Evolutionary conservation across 345 rosid species (phyloP), one percentile per base, ranked within the genome.

Genomic region (Combretum micranthum): DNA sequence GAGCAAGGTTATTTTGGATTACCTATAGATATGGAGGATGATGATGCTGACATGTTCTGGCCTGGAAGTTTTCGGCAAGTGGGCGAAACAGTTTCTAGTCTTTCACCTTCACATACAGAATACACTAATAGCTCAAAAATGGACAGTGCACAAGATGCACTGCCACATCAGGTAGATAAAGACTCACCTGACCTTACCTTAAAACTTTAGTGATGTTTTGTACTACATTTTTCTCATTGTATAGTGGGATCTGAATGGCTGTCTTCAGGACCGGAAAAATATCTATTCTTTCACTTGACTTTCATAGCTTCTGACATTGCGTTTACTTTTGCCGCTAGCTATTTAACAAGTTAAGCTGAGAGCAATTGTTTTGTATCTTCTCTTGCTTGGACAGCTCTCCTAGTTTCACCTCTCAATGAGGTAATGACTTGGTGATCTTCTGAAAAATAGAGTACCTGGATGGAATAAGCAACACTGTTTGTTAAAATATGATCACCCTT

Each of bases 51-150:
- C 55, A 70, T 74, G 61, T 76, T 66, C 46, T 88, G 98, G 98
- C 98, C 95, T 0, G 98, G 98, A 52, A 91, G 98, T 59, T 91
- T 86, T 45, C 66, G 98, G 51, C 97, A 77, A 66, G 83, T 74
- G 11, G 73, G 69, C 5, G 76, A 50, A 44, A 74, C 67, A 57
- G 70, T 52, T 60, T 59, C 39, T 7, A 32, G 39, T 32, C 39
- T 32, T 32, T 32, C 39, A 5, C 39, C 39, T 4, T 32, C 39
- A 32, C 0, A 32, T 32, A 32, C 39, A 4, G 39, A 11, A 32
- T 32, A 32, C 9, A 11, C 39, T 32, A 32, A 4, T 32, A 32
- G 39, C 39, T 11, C 39, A 32, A 60, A 14, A 57, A 48, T 21
- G 49, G 78, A 79, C 64, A 42, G 65, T 20, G 71, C 43, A 48